phyloP scores from a whole-genome alignment of 805 yeast genomes.

The Zygosaccharomyces kombuchaensis region DNA sequence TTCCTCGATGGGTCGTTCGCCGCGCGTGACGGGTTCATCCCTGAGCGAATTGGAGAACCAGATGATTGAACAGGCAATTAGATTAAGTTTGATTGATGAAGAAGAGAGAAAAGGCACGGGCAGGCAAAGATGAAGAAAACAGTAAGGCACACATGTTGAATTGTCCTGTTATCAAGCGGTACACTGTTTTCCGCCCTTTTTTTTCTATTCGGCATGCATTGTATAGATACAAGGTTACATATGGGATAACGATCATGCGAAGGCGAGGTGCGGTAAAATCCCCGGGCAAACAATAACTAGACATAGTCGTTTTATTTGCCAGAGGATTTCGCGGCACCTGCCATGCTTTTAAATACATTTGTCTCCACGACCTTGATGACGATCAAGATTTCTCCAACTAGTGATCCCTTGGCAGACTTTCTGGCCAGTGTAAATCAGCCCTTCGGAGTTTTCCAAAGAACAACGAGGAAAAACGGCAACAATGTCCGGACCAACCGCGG shows the following conservation, averaged over 20 bases:
- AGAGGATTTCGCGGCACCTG: no score
- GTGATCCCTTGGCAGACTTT: no score
- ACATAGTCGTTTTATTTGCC: no score
- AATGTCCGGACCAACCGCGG: not conserved
- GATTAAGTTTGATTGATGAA: conserved; percentile 60
- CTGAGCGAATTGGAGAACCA: conserved; percentile 54
- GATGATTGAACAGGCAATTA: conserved; percentile 81
- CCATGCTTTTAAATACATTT: no score
- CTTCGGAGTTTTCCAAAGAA: not conserved
- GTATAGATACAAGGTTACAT: not conserved
- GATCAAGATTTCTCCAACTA: no score
- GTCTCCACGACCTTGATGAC: no score
- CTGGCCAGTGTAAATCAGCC: not conserved
- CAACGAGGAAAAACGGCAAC: no score
- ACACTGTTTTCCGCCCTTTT: not conserved
- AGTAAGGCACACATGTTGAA: not conserved
- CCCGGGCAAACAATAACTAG: no score
- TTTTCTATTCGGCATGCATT: not conserved
- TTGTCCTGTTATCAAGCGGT: not conserved
- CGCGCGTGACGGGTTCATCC: conserved; percentile 16
- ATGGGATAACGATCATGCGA: not conserved
- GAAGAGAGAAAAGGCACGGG: conserved; percentile 5
- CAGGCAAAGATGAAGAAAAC: not conserved
- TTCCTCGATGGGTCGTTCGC: conserved; percentile 18
- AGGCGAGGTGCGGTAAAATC: no score